Percentiles rank a stretch among this genome's conserved stretches.
phyloP scores from a whole-genome alignment of 2,329 filamentous ascomycete genomes.

The Daldinia sp. region DNA sequence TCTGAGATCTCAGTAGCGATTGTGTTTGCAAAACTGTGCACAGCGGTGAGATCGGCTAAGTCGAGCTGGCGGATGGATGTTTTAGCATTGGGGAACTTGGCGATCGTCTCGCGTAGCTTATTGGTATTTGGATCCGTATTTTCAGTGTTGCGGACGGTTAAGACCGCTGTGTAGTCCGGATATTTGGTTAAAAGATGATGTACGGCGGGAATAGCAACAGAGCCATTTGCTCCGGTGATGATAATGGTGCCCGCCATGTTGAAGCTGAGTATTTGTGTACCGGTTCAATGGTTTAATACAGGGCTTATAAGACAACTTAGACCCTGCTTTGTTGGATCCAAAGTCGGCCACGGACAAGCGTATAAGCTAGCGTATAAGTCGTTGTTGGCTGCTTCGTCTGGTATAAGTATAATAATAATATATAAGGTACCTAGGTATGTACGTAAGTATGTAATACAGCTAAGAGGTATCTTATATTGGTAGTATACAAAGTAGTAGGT shows the following conservation, averaged over 20 bases:
- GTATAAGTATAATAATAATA: neutral
- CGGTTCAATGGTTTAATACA: neutral
- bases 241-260: slow-evolving; percentile 53
- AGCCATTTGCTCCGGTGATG: slow-evolving; percentile 56
- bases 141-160: slow-evolving; percentile 52
- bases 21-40: slow-evolving; percentile 52
- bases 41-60: slow-evolving; percentile 51
- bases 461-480: no score
- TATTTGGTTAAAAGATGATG: slow-evolving; percentile 41
- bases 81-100: slow-evolving; percentile 54
- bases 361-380: no score
- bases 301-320: neutral
- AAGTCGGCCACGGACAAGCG: no score
- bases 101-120: slow-evolving; percentile 45
- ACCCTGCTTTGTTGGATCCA: no score
- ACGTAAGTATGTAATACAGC: neutral
- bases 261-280: neutral
- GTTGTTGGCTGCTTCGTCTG: neutral
- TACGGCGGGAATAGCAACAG: slow-evolving; percentile 46
- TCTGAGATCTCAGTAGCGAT: slow-evolving; percentile 49
- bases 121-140: slow-evolving; percentile 50
- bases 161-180: slow-evolving; percentile 46
- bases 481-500: no score
- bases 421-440: neutral
- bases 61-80: slow-evolving; percentile 54